These are phyloP conservation scores for Fomitopsis pulvina DNA, from an alignment of 768 basidiomycete species.

Conservation along the genomic window DNA sequence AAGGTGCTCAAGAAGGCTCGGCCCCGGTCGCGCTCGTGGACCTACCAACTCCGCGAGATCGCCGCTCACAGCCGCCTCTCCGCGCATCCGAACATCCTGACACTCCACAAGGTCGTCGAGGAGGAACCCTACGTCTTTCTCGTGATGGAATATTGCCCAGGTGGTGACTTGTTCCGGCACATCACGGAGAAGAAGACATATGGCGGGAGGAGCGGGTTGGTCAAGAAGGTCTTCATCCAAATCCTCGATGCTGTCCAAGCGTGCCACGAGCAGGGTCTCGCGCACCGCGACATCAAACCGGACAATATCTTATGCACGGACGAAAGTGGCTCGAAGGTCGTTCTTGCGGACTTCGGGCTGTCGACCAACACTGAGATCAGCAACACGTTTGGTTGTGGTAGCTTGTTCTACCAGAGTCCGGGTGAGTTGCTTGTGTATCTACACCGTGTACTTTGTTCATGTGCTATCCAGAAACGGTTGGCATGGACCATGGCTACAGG, in stretches of 20 bases:
- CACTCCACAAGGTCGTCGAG: constrained; percentile 57
- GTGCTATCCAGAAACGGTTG: constrained; percentile 17
- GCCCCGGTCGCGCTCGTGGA: constrained; percentile 6
- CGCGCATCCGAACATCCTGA: constrained; percentile 59
- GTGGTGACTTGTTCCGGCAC: constrained; percentile 42
- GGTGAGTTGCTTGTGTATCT: constrained; percentile 10
- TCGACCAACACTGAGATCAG: constrained; percentile 15
- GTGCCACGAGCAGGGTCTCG: constrained; percentile 43
- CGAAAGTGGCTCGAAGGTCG: constrained; percentile 31
- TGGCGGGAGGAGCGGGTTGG: constrained; percentile 36
- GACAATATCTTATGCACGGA: constrained; percentile 42
- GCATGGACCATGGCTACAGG: constrained; percentile 13
- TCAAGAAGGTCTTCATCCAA: constrained; percentile 46
- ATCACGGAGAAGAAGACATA: constrained; percentile 33
- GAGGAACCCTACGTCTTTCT: constrained; percentile 64
- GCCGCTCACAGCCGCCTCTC: constrained; percentile 46
- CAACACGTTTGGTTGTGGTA: constrained; percentile 17
- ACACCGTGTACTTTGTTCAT: too few species aligned
- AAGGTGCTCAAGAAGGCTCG: constrained; percentile 20
- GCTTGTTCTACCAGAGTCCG: constrained; percentile 21
- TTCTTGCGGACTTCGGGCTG: constrained; percentile 40
- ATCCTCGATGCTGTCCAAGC: constrained; percentile 47
- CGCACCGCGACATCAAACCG: constrained; percentile 55
- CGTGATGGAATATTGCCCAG: constrained; percentile 41
- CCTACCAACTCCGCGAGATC: constrained; percentile 49